phyloP scores from a whole-genome alignment of 1,284 basidiomycete genomes.

The Amylostereum areolatum region DNA sequence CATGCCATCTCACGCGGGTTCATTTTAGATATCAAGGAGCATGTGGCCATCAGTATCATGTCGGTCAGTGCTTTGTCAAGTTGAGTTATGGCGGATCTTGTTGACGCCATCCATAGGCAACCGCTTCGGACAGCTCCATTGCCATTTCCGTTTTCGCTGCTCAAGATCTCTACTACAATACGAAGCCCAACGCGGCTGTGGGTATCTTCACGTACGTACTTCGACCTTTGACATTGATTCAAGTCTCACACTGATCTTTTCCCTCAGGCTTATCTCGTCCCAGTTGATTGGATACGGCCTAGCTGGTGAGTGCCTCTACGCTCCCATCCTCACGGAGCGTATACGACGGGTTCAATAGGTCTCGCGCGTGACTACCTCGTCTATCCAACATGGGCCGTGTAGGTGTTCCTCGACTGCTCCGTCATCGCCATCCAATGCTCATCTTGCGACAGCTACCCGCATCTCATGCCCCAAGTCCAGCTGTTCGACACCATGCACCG shows the following conservation, averaged over 20 bases:
- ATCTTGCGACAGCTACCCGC: slow-evolving; percentile 6
- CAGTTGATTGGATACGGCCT: slow-evolving; percentile 53
- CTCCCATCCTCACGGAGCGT: too few relatives aligned
- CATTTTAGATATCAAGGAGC: slow-evolving; percentile 48
- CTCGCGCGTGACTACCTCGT: slow-evolving; percentile 28
- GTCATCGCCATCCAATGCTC: too few relatives aligned
- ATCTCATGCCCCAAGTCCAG: slow-evolving; percentile 15
- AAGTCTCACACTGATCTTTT: slow-evolving; percentile 4
- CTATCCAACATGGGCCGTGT: slow-evolving; percentile 23
- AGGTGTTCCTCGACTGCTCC: too few relatives aligned
- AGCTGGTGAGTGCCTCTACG: too few relatives aligned
- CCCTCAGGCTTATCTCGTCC: slow-evolving; percentile 30
- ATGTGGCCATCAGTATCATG: slow-evolving; percentile 57
- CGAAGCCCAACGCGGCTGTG: slow-evolving; percentile 41
- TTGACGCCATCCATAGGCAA: neutral
- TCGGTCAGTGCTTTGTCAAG: slow-evolving; percentile 19
- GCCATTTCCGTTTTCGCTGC: slow-evolving; percentile 30
- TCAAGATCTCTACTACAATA: slow-evolving; percentile 43
- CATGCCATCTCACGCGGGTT: neutral
- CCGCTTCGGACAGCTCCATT: slow-evolving; percentile 18
- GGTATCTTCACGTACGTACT: slow-evolving; percentile 37
- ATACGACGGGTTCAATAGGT: too few relatives aligned
- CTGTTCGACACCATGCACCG: slow-evolving; percentile 14
- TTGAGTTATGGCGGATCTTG: slow-evolving; percentile 40
- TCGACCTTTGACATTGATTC: neutral